Evolutionary conservation across 2,329 filamentous ascomycete species (phyloP).

Genomic region (Aureobasidium sp.): DNA sequence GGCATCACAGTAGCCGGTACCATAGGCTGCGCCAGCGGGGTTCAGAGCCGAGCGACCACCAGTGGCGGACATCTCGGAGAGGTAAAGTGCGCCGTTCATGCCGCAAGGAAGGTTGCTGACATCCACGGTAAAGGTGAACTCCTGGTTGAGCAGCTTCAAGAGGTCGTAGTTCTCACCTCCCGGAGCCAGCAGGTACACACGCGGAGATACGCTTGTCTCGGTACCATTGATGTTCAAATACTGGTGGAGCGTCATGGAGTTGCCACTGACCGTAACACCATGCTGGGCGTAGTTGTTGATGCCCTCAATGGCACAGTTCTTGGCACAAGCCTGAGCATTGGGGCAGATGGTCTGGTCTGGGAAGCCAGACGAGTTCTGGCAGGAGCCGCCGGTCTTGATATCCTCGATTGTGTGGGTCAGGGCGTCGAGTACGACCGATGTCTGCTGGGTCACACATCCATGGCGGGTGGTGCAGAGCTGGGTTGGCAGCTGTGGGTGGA

Average conservation of each 20-base stretch:
- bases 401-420: conserved; percentile 39
- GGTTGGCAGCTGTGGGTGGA: conserved; percentile 44
- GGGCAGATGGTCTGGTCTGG: conserved; percentile 40
- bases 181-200: conserved; percentile 55
- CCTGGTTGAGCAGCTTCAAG: conserved; percentile 56
- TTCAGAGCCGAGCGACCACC: conserved; percentile 44
- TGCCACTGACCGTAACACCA: conserved; percentile 43
- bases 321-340: conserved; percentile 41
- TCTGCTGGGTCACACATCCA: conserved; percentile 41
- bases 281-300: conserved; percentile 46
- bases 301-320: conserved; percentile 50
- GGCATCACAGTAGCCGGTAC: conserved; percentile 48
- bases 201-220: conserved; percentile 34
- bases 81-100: conserved; percentile 63
- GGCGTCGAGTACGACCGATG: conserved; percentile 44
- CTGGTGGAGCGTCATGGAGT: conserved; percentile 39
- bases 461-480: conserved; percentile 43
- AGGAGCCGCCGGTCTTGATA: conserved; percentile 24
- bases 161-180: conserved; percentile 54
- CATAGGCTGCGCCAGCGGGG: conserved; percentile 46
- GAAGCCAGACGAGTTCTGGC: conserved; percentile 24
- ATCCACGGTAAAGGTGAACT: conserved; percentile 66
- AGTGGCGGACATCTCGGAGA: conserved; percentile 53
- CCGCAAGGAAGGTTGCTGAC: conserved; percentile 60
- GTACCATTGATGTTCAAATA: conserved; percentile 31